Base-by-base conservation (phyloP, 2,329 filamentous ascomycete genomes). In the Drechslerella stenobrocha region DNA sequence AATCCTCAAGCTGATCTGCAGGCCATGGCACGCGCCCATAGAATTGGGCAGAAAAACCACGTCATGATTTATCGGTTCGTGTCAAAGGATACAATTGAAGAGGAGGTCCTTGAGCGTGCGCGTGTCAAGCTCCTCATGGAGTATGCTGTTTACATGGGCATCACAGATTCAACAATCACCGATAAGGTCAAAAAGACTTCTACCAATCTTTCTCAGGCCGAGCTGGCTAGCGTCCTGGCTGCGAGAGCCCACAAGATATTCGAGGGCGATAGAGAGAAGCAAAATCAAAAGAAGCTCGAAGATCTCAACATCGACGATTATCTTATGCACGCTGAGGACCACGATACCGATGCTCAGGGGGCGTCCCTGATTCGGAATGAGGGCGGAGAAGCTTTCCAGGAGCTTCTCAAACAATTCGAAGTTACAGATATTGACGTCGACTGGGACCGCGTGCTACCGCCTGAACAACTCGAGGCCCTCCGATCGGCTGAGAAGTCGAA, bases 401-500 rank as follows among this genome's bases (percentile, higher is more conserved):
- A 69, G 37, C 56, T 69, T 77, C 86, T 98, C 79, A 85, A 83
- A 72, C 87, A 84, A 66, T 89, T 89, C 72, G 90, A 97, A 75
- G 95, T 96, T 74, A 96, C 93, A 0, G 93, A 98, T 76, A 88
- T 97, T 22, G 89, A 97, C 71, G 85, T 97, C 23, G 90, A 95
- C 72, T 98, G 93, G 93, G 93, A 98, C 73, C 88, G 97, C 71
- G 98, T 98, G 73, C 97, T 98, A 72, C 95, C 93, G 0, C 90
- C 91, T 65, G 90, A 96, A 5, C 86, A 96, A 73, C 82, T 98
- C 15, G 91, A 91, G 13, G 86, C 86, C 66, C 88, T 97, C 77
- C 96, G 95, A 76, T 86, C 85, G 0, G 89, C 95, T 51, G 92
- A 97, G 73, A 88, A 95, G 72, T 85, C 87, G 76, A 87, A 88